These are phyloP conservation scores for Ustilago nuda DNA, from an alignment of 1,284 basidiomycete genomes.

Conservation along the genomic window DNA sequence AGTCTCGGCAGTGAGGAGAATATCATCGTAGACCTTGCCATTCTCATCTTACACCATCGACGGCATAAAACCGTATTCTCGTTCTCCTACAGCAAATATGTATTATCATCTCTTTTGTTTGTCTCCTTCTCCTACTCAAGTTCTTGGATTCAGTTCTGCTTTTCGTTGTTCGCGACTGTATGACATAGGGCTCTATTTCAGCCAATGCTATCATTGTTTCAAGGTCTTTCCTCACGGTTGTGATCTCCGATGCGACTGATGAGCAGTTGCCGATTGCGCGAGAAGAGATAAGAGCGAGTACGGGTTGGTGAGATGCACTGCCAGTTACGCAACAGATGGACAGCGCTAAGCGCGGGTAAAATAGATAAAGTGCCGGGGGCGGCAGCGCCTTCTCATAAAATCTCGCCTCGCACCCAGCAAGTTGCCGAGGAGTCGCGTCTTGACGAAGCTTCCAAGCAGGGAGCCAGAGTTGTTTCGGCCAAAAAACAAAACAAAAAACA, in stretches of 20 bases:
- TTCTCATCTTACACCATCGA: neutral
- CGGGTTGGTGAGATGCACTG: no score
- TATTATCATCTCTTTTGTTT: neutral
- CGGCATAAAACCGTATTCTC: neutral
- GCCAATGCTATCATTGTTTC: conserved; percentile 5
- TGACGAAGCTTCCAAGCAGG: neutral
- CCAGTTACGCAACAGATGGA: neutral
- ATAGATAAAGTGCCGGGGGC: neutral
- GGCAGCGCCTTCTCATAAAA: neutral
- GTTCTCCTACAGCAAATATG: conserved; percentile 2
- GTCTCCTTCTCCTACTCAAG: neutral
- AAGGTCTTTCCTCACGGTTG: neutral
- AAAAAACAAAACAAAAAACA: no score
- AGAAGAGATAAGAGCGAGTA: no score
- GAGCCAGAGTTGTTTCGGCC: neutral
- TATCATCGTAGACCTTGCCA: neutral
- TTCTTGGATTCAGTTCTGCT: neutral
- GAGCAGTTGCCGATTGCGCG: neutral
- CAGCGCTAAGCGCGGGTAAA: conserved; percentile 7
- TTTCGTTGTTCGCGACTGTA: conserved; percentile 4
- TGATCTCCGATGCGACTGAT: neutral
- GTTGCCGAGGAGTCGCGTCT: conserved; percentile 3
- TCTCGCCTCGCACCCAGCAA: conserved; percentile 2
- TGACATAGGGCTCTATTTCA: conserved; percentile 1
- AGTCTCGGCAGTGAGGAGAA: conserved; percentile 25